These are phyloP conservation scores for Castanea sativa DNA, from an alignment of 306 rosid species.

Conservation along the genomic window DNA sequence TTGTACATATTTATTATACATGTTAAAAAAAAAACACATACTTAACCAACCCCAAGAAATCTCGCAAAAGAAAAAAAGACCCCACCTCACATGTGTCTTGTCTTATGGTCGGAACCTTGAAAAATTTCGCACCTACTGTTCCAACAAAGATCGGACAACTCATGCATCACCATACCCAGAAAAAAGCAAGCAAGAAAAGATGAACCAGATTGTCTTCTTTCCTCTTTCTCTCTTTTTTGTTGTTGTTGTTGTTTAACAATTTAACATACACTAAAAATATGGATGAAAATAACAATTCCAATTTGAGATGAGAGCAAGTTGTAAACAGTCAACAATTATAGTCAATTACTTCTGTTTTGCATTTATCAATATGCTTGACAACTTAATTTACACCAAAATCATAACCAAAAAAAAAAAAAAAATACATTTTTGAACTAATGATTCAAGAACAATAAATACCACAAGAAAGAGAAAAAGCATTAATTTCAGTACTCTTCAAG, in stretches of 20 bases:
- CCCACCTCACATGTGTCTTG: constrained; percentile 30
- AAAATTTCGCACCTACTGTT: background rate
- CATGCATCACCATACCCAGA: background rate
- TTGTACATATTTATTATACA: background rate
- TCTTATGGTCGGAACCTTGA: constrained; percentile 13
- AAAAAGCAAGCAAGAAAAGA: too few species aligned
- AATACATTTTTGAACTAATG: background rate
- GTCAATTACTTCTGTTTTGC: background rate
- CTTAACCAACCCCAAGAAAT: background rate
- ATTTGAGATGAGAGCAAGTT: background rate
- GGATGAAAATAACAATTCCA: background rate
- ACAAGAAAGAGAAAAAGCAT: background rate
- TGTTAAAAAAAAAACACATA: too few species aligned
- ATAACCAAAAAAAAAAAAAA: background rate
- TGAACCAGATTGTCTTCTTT: background rate
- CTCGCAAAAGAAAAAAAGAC: background rate
- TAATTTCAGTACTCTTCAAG: background rate
- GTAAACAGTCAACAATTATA: background rate
- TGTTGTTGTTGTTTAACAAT: background rate
- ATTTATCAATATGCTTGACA: constrained; percentile 15
- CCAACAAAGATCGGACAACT: constrained; percentile 13
- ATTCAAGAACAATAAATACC: background rate
- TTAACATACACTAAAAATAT: background rate
- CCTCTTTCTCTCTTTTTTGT: background rate
- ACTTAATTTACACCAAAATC: constrained; percentile 1